Base-by-base conservation (phyloP, 495 filamentous ascomycete species). In the Penicillium bialowiezense region DNA sequence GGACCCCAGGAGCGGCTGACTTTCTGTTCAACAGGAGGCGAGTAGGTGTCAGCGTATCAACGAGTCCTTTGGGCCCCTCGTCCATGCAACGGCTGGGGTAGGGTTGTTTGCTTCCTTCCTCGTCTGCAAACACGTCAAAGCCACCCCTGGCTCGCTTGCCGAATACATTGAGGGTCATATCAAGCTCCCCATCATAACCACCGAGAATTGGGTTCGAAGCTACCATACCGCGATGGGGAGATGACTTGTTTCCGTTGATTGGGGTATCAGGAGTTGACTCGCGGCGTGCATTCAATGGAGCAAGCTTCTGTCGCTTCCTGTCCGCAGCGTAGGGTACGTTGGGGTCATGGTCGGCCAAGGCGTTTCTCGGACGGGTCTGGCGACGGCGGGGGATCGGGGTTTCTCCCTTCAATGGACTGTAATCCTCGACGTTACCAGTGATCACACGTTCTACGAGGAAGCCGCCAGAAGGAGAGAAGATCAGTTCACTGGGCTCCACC, bases 401-500 rank as follows among this genome's bases (percentile, higher is more conserved):
- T 44, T 76, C 67, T 20, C 74, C 76, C 47, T 71, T 73, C 26
- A 77, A 29, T 9, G 74, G 75, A 51, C 69, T 78, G 53, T 73
- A 67, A n/a, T 74, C 70, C 38, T 79, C 75, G 21, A 77, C 70
- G 52, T 77, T 71, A 6, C 80, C 77, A 5, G 79, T 75, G 35
- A 87, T 87, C 26, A 68, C 56, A 45, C 80, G 72, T 50, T 79
- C 59, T 64, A 69, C 83, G 64, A 78, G 80, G 54, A 73, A 74
- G 31, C 48, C 72, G 21, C 71, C 88, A 35, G 57, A 74, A 46
- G 63, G 77, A 34, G 67, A 80, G 68, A 84, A 91, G 15, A 95
- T 79, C 36, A 80, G 64, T 61, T 96, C 91, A 0, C 67, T 78
- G 7, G 89, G 82, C 54, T 85, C 81, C n/a, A 91, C 83, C 5